Base-by-base conservation (phyloP, 768 basidiomycete species). In the Boletus coccyginus region DNA sequence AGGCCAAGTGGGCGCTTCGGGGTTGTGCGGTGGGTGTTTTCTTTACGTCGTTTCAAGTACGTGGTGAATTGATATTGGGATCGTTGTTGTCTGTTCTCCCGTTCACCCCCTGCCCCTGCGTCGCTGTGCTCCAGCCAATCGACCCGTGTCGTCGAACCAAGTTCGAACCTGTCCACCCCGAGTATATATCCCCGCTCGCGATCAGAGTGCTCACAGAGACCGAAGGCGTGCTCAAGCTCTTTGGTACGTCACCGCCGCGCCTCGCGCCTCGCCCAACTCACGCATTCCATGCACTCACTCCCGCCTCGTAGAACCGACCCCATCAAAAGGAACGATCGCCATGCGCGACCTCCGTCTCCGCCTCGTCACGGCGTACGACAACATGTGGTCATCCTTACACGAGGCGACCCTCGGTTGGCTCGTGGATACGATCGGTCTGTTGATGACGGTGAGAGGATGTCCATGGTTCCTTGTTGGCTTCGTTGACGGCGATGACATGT, bases 341-440 rank as follows among this genome's bases (percentile, higher is more conserved):
- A 66, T 62, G 59, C 70, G 70, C 2, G 46, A 59, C 8, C 50
- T 66, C 8, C 65, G 70, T 10, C 58, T 73, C 12, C 56, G 41
- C 13, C 44, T 66, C 31, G 59, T 73, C 17, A 69, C 64, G 1
- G 57, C 61, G 19, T 62, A 43, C 32, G 60, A 68, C 8, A 57
- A 70, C 2, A 39, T 57, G 6, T 53, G 54, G 42, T 10, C 17
- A 14, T 29, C 21, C 4, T 3, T 68, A 1, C 57, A 66, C 33
- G 69, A 66, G 0, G 70, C 60, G 21, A 72, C 65, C n/a, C 57
- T 69, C 5, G 65, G 70, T 41, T 46, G 70, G 13, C 52, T 67
- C 5, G 57, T 43, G 31, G 66, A 67, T n/a, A 56, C 52, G 17
- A 61, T 69, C 6, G 66, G 66, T 3, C 27, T 66, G 16, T 7